Evolutionary conservation across 2,329 filamentous ascomycete genomes (phyloP), one percentile per base, ranked within the genome.

Genomic region (Eurotiales sp.): DNA sequence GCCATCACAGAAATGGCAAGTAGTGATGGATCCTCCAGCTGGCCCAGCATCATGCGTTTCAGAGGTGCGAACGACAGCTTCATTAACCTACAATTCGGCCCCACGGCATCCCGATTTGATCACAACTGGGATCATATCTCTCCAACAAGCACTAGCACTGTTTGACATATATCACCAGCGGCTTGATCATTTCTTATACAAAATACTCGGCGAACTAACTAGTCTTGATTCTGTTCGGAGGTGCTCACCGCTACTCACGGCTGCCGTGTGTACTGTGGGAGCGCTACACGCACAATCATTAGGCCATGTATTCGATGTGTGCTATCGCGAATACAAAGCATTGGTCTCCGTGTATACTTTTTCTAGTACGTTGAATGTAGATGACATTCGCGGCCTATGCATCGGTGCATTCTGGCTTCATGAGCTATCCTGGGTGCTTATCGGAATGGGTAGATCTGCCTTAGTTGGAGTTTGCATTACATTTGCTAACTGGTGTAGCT

Each of bases 401-500:
- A 72, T 77, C 23, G 75, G 69, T 14, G 70, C 74, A 11, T 77
- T 76, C 55, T 78, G 75, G 75, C 64, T 78, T 1, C 70, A 71
- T 46, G 74, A 77, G 50, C 65, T 77, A 4, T 64, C 61, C 1
- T 64, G 62, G 61, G 47, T 54, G 11, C 27, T 62, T 11, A 57
- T 60, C 27, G 59, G 56, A 39, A 49, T 15, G 34, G 48, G 40
- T 51, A 17, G 19, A 14, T 32, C 4, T 8, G 5, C 34, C 1
- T 6, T 25, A 41, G 30, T 50, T 3, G 27, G 47, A 42, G 10
- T 19, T n/a, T 23, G 7, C 4, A 21, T 17, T 32, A 12, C 11
- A 15, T 8, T 27, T 2, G 54, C 46, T 29, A 25, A 43, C 27
- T n/a, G 8, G 4, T 14, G 17, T 19, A 55, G 60, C 61, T 14